A percentile compares a stretch with the other conserved stretches of the same genome.
Conservation (phyloP, 1,139 yeast genomes). For the Hansenula lynferdii region DNA sequence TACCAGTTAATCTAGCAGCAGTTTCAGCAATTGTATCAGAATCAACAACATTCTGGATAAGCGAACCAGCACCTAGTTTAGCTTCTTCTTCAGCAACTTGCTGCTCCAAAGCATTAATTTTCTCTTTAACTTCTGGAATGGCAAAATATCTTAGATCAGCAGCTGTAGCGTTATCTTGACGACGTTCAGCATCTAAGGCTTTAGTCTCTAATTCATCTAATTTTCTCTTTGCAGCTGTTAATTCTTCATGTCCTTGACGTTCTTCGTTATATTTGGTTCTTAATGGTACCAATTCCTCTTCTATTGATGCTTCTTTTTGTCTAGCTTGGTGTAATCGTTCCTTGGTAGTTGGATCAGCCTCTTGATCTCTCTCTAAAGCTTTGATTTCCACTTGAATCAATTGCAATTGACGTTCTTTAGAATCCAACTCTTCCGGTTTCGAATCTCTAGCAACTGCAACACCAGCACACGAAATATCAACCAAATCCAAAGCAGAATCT, state of each 20-base stretch:
- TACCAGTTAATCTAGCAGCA: constrained; percentile 95
- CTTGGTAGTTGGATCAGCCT: constrained; percentile 79
- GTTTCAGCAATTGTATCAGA: constrained; percentile 94
- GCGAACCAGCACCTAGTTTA: constrained; percentile 53
- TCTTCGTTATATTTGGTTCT: constrained; percentile 85
- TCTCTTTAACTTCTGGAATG: constrained; percentile 82
- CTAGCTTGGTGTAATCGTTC: constrained; percentile 80
- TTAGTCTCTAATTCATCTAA: constrained; percentile 89
- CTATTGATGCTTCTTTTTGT: constrained; percentile 75
- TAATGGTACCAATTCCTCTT: constrained; percentile 81
- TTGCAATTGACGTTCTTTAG: constrained; percentile 86
- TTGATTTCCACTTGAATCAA: constrained; percentile 92
- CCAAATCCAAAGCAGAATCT: constrained; percentile 94
- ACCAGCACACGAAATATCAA: constrained; percentile 95
- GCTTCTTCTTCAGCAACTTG: constrained; percentile 74
- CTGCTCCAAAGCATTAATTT: constrained; percentile 69
- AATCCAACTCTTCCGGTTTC: constrained; percentile 94
- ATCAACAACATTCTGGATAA: constrained; percentile 87
- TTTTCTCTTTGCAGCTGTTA: constrained; percentile 83
- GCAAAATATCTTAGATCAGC: constrained; percentile 97
- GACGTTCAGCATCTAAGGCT: constrained; percentile 95
- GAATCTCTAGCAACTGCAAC: constrained; percentile 99
- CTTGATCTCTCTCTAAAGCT: constrained; percentile 95
- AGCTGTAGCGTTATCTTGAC: constrained; percentile 89
- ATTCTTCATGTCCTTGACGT: constrained; percentile 86